Percentiles rank a stretch among this genome's conserved stretches.
Evolutionary conservation across 2,329 filamentous ascomycete genomes (phyloP).

Genomic region (Dactylellina parvicollis): DNA sequence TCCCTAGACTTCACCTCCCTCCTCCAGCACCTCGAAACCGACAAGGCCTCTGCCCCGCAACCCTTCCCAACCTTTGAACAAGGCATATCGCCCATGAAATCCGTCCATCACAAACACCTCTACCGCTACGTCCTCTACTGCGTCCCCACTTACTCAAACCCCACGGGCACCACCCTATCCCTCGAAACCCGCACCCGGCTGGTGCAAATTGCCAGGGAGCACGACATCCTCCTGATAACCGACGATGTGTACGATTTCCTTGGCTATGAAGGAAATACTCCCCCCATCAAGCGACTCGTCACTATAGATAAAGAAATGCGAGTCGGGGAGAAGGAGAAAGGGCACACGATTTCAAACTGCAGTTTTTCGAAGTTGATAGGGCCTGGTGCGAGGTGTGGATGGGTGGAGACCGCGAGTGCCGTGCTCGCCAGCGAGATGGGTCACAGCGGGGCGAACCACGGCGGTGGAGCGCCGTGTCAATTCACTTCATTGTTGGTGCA

Average conservation of each 20-base stretch:
- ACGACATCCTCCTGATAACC: constrained; percentile 82
- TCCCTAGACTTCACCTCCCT: constrained; percentile 96
- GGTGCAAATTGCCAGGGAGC: constrained; percentile 78
- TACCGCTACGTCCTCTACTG: constrained; percentile 90
- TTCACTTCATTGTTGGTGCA: constrained; percentile 67
- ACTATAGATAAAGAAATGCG: constrained; percentile 49
- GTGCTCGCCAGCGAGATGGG: constrained; percentile 69
- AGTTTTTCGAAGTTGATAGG: constrained; percentile 89
- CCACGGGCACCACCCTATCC: constrained; percentile 83
- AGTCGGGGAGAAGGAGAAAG: constrained; percentile 59
- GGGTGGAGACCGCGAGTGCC: constrained; percentile 76
- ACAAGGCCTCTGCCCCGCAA: constrained; percentile 61
- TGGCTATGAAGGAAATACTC: constrained; percentile 32
- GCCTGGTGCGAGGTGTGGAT: constrained; percentile 85
- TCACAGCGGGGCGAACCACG: constrained; percentile 65
- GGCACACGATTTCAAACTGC: constrained; percentile 84
- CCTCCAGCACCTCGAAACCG: constrained; percentile 91
- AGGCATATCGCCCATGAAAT: constrained; percentile 25
- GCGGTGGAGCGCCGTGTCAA: constrained; percentile 70
- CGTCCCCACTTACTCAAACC: constrained; percentile 89
- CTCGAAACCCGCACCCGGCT: constrained; percentile 73
- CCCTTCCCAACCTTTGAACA: constrained; percentile 9
- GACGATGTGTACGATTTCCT: constrained; percentile 97
- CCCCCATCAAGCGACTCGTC: constrained; percentile 30
- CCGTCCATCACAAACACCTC: constrained; percentile 61